These are phyloP conservation scores for Salix udensis DNA, from an alignment of 345 rosid genomes.

Conservation along the genomic window DNA sequence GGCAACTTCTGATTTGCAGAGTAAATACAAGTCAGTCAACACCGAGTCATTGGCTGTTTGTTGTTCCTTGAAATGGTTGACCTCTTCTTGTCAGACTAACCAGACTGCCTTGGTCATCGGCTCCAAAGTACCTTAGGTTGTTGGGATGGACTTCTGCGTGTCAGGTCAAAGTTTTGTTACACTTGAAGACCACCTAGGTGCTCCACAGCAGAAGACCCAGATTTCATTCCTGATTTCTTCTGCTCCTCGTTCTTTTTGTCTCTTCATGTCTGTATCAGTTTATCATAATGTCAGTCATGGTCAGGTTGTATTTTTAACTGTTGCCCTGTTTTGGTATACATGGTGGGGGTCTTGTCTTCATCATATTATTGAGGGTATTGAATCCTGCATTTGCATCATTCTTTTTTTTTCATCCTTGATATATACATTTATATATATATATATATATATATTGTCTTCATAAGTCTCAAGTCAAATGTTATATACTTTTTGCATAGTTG, in stretches of 20 bases:
- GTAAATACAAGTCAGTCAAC: constrained; percentile 15
- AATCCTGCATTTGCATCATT: constrained; percentile 37
- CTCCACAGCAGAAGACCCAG: constrained; percentile 18
- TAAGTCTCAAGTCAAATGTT: constrained; percentile 25
- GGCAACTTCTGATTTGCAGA: neutral
- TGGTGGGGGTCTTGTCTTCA: constrained; percentile 18
- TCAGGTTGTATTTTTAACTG: constrained; percentile 21
- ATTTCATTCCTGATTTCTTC: constrained; percentile 9
- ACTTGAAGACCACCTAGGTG: constrained; percentile 19
- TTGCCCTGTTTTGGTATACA: constrained; percentile 8
- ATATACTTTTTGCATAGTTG: constrained; percentile 18
- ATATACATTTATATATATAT: too few relatives aligned
- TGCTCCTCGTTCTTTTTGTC: neutral
- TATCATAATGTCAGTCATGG: constrained; percentile 18
- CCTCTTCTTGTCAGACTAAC: constrained; percentile 9
- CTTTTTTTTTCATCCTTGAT: constrained; percentile 2
- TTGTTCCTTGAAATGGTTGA: constrained; percentile 1
- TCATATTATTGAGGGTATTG: constrained; percentile 28
- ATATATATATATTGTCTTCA: neutral
- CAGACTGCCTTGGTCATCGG: constrained; percentile 2
- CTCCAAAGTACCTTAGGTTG: constrained; percentile 9
- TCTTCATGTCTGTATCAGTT: constrained; percentile 23
- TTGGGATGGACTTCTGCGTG: constrained; percentile 10
- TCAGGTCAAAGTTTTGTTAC: constrained; percentile 15
- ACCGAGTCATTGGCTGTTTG: neutral